phyloP scores from a whole-genome alignment of 2,329 filamentous ascomycete species.

The Metarhizium rileyi region DNA sequence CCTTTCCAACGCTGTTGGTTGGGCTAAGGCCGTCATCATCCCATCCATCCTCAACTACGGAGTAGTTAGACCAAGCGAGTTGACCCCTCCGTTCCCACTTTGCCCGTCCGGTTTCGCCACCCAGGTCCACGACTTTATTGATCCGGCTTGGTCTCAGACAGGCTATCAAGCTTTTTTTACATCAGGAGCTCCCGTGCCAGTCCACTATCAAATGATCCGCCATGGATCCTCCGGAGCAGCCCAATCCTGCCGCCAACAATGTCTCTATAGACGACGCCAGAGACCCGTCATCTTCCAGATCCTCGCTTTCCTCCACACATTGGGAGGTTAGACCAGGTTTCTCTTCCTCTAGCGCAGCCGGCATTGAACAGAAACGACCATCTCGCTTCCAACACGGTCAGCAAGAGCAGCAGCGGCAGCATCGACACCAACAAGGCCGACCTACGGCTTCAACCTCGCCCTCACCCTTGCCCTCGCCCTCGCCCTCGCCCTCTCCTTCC shows the following conservation, averaged over 20 bases:
- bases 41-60: too few species aligned
- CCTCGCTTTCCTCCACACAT: background rate
- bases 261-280: slow-evolving; percentile 3
- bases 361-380: background rate
- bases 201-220: slow-evolving; percentile 1
- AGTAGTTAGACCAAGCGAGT: too few species aligned
- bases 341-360: background rate
- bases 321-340: background rate
- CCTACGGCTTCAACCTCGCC: slow-evolving; percentile 19
- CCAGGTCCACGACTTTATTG: background rate
- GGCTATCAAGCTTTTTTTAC: background rate
- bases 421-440: slow-evolving; percentile 11
- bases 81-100: too few species aligned
- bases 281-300: background rate
- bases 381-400: slow-evolving; percentile 1
- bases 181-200: background rate
- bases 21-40: too few species aligned
- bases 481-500: background rate
- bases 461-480: background rate
- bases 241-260: background rate
- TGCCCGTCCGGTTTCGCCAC: background rate
- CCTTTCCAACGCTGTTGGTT: too few species aligned
- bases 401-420: slow-evolving; percentile 1
- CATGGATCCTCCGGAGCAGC: slow-evolving; percentile 6
- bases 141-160: background rate